phyloP scores from a whole-genome alignment of 371 early-diverging fungal species.

The Encephalitozoon romaleae region DNA sequence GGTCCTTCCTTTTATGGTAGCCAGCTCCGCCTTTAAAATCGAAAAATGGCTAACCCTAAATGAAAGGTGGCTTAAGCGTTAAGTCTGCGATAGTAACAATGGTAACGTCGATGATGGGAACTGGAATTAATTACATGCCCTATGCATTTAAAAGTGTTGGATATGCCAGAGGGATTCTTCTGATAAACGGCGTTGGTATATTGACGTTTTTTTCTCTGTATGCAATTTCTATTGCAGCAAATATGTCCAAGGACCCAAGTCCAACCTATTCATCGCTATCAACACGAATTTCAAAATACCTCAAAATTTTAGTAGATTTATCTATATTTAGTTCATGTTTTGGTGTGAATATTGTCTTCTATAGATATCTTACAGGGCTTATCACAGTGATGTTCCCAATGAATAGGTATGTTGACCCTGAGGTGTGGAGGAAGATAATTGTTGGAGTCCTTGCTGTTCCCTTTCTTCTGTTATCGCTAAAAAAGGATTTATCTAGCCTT shows the following conservation, averaged over 20 bases:
- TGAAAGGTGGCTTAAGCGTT: constrained; percentile 32
- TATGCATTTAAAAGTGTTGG: constrained; percentile 50
- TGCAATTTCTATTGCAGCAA: constrained; percentile 40
- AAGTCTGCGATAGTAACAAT: constrained; percentile 41
- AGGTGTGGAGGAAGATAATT: not conserved
- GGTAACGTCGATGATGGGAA: constrained; percentile 57
- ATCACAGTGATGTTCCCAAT: not conserved
- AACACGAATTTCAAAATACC: not conserved
- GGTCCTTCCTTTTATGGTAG: not conserved
- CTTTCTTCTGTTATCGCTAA: not conserved
- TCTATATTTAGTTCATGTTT: constrained; percentile 13
- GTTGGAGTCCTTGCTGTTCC: not conserved
- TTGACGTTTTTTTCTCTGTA: constrained; percentile 52
- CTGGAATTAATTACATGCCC: constrained; percentile 55
- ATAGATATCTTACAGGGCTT: not conserved
- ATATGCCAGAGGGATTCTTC: constrained; percentile 32
- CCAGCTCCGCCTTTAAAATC: not conserved
- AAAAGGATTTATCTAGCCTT: constrained; percentile 21
- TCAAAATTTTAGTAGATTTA: constrained; percentile 4
- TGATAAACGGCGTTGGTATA: constrained; percentile 31
- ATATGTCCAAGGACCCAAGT: constrained; percentile 4
- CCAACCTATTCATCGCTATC: constrained; percentile 16
- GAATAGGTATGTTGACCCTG: not conserved
- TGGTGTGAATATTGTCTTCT: constrained; percentile 9
- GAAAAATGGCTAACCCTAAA: not conserved